phyloP scores from a whole-genome alignment of 768 basidiomycete genomes.

The Ramaria rubella region DNA sequence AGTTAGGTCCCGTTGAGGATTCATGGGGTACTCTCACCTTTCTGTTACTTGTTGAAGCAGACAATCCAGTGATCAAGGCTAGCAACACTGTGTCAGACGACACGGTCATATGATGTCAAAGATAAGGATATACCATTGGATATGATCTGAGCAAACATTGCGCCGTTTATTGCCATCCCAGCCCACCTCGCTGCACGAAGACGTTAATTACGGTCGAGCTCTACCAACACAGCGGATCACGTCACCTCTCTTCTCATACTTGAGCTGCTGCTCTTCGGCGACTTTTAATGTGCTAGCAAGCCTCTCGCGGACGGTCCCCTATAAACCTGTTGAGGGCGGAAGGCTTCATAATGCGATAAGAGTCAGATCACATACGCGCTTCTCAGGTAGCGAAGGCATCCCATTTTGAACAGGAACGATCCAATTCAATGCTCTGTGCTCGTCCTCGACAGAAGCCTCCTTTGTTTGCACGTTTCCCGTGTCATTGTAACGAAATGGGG shows the following conservation, averaged over 20 bases:
- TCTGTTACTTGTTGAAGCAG: conserved; percentile 1
- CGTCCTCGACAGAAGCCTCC: conserved; percentile 1
- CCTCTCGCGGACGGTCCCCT: conserved; percentile 42
- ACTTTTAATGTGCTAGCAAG: conserved; percentile 45
- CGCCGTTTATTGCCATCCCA: conserved; percentile 16
- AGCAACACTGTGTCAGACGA: not conserved
- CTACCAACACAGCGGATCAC: conserved; percentile 22
- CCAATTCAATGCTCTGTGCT: conserved; percentile 1
- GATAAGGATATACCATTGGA: conserved; percentile 1
- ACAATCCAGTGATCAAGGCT: conserved; percentile 6
- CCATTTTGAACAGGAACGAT: conserved; percentile 5
- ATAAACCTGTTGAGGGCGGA: conserved; percentile 1
- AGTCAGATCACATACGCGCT: not conserved
- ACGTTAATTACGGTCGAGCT: not conserved
- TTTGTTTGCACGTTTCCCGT: not conserved
- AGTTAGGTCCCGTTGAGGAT: too few species aligned
- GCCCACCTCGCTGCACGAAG: conserved; percentile 25
- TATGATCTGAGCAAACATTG: conserved; percentile 12
- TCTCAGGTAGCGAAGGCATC: not conserved
- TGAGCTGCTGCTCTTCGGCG: conserved; percentile 41
- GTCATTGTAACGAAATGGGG: not conserved
- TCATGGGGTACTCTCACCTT: not conserved
- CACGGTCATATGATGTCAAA: not conserved
- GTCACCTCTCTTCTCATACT: conserved; percentile 41
- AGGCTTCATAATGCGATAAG: not conserved